A percentile compares a stretch with the other conserved stretches of the same genome.
Conservation (phyloP, 2,329 filamentous ascomycete species). For the Colletotrichum trifolii region DNA sequence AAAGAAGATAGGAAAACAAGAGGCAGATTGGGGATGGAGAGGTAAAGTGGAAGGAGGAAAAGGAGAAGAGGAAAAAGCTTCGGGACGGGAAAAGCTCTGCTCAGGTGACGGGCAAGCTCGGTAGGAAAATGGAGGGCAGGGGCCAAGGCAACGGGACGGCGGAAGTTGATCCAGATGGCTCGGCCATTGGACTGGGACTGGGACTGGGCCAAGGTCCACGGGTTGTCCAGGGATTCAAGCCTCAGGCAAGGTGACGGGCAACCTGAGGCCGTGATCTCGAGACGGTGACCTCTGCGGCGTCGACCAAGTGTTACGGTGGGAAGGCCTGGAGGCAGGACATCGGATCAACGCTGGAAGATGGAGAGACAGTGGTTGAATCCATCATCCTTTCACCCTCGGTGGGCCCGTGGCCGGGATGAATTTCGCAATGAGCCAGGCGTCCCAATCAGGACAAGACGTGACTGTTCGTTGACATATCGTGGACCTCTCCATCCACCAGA, state of each 20-base stretch:
- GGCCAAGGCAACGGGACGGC: conserved; percentile 38
- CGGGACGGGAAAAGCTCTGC: conserved; percentile 45
- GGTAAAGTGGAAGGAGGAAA: conserved; percentile 49
- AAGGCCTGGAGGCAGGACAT: background rate
- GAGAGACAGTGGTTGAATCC: conserved; percentile 32
- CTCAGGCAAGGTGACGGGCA: conserved; percentile 31
- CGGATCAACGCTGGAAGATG: conserved; percentile 29
- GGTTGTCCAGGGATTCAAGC: conserved; percentile 10
- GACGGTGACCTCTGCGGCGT: background rate
- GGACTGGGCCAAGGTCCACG: conserved; percentile 29
- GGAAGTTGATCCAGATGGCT: conserved; percentile 38
- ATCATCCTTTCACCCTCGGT: conserved; percentile 24
- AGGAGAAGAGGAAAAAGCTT: conserved; percentile 52
- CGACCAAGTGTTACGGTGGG: background rate
- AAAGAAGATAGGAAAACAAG: conserved; percentile 38
- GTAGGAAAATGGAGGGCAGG: conserved; percentile 36
- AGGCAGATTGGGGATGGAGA: conserved; percentile 38
- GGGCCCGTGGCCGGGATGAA: conserved; percentile 29
- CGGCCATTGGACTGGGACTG: conserved; percentile 15
- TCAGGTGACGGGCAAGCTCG: conserved; percentile 38
- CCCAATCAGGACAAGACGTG: conserved; percentile 34
- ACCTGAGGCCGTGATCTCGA: background rate
- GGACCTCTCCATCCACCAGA: conserved; percentile 19
- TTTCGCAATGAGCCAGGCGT: conserved; percentile 33
- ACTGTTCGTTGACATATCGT: conserved; percentile 33